phyloP scores from a whole-genome alignment of 768 basidiomycete species.

The Lentinula sp. region DNA sequence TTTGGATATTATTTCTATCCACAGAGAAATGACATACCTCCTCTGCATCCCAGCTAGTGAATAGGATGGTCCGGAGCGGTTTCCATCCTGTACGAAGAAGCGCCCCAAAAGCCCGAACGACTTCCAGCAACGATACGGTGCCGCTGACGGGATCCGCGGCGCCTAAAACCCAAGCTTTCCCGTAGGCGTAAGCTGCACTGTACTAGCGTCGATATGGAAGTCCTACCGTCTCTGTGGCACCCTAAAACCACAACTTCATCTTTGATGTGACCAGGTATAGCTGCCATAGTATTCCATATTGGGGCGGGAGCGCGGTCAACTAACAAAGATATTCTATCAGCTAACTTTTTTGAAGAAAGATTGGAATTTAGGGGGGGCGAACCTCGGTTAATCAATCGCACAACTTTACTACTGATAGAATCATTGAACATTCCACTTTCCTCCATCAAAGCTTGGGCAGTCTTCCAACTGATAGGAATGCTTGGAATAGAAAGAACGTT shows the following conservation, averaged over 20 bases:
- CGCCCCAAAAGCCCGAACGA: conserved; percentile 67
- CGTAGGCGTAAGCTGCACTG: not conserved
- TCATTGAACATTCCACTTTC: conserved; percentile 46
- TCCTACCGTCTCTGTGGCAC: conserved; percentile 83
- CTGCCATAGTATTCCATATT: conserved; percentile 86
- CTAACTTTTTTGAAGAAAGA: not conserved
- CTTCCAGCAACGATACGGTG: conserved; percentile 71
- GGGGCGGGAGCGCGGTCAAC: conserved; percentile 78
- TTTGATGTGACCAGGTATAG: conserved; percentile 76
- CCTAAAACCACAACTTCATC: conserved; percentile 87
- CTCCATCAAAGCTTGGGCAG: conserved; percentile 64
- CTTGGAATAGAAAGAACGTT: conserved; percentile 78
- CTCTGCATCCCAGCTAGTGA: conserved; percentile 76
- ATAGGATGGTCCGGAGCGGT: conserved; percentile 67
- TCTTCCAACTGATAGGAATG: conserved; percentile 85
- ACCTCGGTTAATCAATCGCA: conserved; percentile 57
- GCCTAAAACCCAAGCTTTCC: conserved; percentile 68
- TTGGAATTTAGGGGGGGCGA: too few species aligned
- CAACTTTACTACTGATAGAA: conserved; percentile 35
- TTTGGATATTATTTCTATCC: not conserved
- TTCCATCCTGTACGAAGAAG: conserved; percentile 74
- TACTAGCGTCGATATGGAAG: not conserved
- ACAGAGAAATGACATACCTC: conserved; percentile 29
- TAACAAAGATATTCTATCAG: conserved; percentile 14
- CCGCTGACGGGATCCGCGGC: conserved; percentile 78